Percentiles rank a stretch among this genome's conserved stretches.
Evolutionary conservation across 2,329 filamentous ascomycete species (phyloP).

Genomic region (Cordyceps farinosa): DNA sequence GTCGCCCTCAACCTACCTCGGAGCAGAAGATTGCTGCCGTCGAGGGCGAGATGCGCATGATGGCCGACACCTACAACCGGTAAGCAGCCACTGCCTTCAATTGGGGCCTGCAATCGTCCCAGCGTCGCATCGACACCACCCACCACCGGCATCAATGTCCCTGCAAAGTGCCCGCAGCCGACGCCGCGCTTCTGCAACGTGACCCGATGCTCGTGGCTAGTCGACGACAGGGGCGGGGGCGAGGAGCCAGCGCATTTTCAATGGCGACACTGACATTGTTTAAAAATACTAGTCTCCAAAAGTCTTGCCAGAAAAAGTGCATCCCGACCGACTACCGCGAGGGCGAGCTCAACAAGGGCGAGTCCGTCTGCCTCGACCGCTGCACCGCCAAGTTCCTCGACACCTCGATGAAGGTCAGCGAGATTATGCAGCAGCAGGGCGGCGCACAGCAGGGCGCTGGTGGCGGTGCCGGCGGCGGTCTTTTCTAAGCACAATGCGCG

Average conservation of each 20-base stretch:
- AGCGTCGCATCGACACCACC: neutral
- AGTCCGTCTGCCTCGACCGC: conserved; percentile 95
- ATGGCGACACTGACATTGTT: neutral
- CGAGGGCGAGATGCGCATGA: conserved; percentile 95
- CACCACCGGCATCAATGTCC: neutral
- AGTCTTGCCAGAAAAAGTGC: conserved; percentile 91
- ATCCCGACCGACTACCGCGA: conserved; percentile 91
- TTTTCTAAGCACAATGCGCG: conserved; percentile 30
- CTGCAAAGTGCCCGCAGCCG: neutral
- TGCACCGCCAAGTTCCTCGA: conserved; percentile 99
- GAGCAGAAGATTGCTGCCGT: conserved; percentile 96
- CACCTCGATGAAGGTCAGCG: conserved; percentile 94
- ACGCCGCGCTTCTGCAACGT: neutral
- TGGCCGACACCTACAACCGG: conserved; percentile 98
- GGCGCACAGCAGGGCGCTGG: conserved; percentile 54
- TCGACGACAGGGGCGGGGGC: neutral
- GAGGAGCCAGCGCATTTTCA: neutral
- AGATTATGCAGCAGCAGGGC: conserved; percentile 91
- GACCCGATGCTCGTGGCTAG: neutral
- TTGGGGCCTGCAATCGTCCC: too few species aligned
- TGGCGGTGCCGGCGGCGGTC: conserved; percentile 41
- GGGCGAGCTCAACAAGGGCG: conserved; percentile 96
- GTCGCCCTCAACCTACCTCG: conserved; percentile 77
- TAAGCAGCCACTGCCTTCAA: conserved; percentile 39
- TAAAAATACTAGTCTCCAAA: conserved; percentile 41